These are phyloP conservation scores for Panicum virgatum DNA, from an alignment of 202 grass and related monocot species.

Conservation along the genomic window DNA sequence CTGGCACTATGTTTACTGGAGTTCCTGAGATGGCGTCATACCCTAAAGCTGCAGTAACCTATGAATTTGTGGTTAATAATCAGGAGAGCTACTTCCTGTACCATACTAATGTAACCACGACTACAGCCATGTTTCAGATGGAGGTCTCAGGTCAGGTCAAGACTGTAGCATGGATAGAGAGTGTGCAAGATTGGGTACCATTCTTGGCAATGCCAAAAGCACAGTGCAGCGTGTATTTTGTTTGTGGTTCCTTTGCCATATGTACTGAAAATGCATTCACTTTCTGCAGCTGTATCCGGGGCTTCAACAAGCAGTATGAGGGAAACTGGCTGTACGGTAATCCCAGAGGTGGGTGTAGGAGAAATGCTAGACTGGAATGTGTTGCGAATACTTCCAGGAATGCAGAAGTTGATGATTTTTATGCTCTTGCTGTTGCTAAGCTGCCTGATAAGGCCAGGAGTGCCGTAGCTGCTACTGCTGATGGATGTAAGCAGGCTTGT, in stretches of 20 bases:
- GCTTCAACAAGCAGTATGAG: constrained; percentile 32
- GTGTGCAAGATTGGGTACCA: constrained; percentile 26
- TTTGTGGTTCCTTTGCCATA: constrained; percentile 34
- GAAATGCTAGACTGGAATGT: constrained; percentile 33
- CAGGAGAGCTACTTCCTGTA: constrained; percentile 43
- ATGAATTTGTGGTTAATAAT: neutral
- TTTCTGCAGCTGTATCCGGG: constrained; percentile 45
- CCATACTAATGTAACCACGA: neutral
- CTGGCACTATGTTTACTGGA: neutral
- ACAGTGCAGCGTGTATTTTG: constrained; percentile 26
- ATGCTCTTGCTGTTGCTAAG: constrained; percentile 10
- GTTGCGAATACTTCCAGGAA: constrained; percentile 14
- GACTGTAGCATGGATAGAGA: neutral
- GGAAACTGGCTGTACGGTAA: constrained; percentile 13
- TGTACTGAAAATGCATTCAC: constrained; percentile 21
- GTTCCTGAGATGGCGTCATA: constrained; percentile 45
- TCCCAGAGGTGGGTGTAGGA: constrained; percentile 31
- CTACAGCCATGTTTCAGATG: constrained; percentile 35
- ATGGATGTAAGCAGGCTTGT: constrained; percentile 34
- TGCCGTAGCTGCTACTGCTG: neutral
- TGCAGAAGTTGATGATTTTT: constrained; percentile 34
- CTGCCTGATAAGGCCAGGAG: constrained; percentile 26
- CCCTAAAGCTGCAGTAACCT: constrained; percentile 25
- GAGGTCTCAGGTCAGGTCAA: constrained; percentile 34
- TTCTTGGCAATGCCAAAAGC: constrained; percentile 35